A percentile compares a stretch with the other conserved stretches of the same genome.
phyloP scores from a whole-genome alignment of 495 filamentous ascomycete genomes.

The Aspergillus bridgeri region DNA sequence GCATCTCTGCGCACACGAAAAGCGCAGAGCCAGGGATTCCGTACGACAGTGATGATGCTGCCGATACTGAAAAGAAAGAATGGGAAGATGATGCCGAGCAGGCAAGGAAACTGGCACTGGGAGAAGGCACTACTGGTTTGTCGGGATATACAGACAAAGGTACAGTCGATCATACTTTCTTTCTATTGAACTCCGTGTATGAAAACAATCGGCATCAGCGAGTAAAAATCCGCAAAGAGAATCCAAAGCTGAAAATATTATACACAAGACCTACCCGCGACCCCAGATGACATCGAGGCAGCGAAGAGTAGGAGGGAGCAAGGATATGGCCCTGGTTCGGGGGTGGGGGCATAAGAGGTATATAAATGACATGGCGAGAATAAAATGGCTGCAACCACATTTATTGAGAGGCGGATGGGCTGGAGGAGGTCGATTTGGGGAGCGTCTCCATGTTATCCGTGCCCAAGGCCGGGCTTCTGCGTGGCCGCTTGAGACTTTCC shows the following conservation, averaged over 20 bases:
- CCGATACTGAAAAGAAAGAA: slow-evolving; percentile 4
- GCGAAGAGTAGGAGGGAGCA: slow-evolving; percentile 50
- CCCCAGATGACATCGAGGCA: slow-evolving; percentile 33
- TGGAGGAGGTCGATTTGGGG: slow-evolving; percentile 38
- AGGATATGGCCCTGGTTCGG: slow-evolving; percentile 58
- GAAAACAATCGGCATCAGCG: slow-evolving; percentile 16
- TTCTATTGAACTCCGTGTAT: slow-evolving; percentile 35
- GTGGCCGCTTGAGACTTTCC: slow-evolving; percentile 72
- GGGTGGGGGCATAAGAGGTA: slow-evolving; percentile 50
- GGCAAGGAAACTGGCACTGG: slow-evolving; percentile 31
- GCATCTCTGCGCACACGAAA: slow-evolving; percentile 25
- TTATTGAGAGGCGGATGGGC: slow-evolving; percentile 42
- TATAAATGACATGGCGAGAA: slow-evolving; percentile 13
- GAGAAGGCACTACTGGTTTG: slow-evolving; percentile 15
- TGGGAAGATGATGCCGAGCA: slow-evolving; percentile 23
- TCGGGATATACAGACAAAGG: slow-evolving; percentile 29
- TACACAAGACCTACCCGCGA: slow-evolving; percentile 41
- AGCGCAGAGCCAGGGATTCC: slow-evolving; percentile 25
- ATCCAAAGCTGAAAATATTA: slow-evolving; percentile 42
- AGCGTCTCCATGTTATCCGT: slow-evolving; percentile 29
- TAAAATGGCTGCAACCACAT: slow-evolving; percentile 8
- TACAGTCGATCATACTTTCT: slow-evolving; percentile 28
- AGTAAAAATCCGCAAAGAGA: slow-evolving; percentile 19
- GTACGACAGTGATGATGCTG: neutral
- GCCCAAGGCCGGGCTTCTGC: slow-evolving; percentile 59